Percentiles rank a stretch among this genome's conserved stretches.
Conservation (phyloP, 169 alveolate genomes). For the Plasmodium adleri region DNA sequence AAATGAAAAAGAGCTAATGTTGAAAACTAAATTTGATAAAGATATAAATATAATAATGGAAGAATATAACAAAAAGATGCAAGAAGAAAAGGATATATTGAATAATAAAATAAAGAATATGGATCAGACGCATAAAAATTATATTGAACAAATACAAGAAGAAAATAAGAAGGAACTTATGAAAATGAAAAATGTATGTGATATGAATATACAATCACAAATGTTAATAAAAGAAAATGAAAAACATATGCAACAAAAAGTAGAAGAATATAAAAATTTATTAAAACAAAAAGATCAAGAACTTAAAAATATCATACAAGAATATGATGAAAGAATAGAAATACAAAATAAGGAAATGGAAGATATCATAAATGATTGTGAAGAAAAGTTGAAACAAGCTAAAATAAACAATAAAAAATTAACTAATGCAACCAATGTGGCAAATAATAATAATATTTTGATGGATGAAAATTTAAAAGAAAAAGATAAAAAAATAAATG, state of each 20-base stretch:
- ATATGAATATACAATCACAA: slow-evolving; percentile 5
- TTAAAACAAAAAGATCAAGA: slow-evolving; percentile 51
- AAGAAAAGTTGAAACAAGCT: slow-evolving; percentile 25
- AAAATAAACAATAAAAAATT: background rate
- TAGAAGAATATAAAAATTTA: slow-evolving; percentile 21
- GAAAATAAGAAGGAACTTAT: slow-evolving; percentile 21
- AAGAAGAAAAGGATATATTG: slow-evolving; percentile 2
- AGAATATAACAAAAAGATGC: background rate
- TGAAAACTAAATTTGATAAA: slow-evolving; percentile 5
- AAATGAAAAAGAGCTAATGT: background rate
- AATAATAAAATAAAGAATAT: slow-evolving; percentile 12
- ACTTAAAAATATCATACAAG: slow-evolving; percentile 11
- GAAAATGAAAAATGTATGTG: slow-evolving; percentile 5
- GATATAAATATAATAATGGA: slow-evolving; percentile 1
- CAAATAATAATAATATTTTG: background rate
- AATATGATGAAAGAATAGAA: slow-evolving; percentile 32
- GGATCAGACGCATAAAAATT: background rate
- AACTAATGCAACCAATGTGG: no score
- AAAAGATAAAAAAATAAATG: slow-evolving; percentile 4
- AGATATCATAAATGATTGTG: slow-evolving; percentile 35
- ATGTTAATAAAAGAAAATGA: slow-evolving; percentile 20
- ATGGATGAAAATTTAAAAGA: background rate
- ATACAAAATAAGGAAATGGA: slow-evolving; percentile 55
- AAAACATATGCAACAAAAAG: slow-evolving; percentile 9
- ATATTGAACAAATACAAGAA: slow-evolving; percentile 15